A percentile compares a stretch with the other conserved stretches of the same genome.
phyloP scores from a whole-genome alignment of 2,329 filamentous ascomycete species.

The Ceratocystis variospora region DNA sequence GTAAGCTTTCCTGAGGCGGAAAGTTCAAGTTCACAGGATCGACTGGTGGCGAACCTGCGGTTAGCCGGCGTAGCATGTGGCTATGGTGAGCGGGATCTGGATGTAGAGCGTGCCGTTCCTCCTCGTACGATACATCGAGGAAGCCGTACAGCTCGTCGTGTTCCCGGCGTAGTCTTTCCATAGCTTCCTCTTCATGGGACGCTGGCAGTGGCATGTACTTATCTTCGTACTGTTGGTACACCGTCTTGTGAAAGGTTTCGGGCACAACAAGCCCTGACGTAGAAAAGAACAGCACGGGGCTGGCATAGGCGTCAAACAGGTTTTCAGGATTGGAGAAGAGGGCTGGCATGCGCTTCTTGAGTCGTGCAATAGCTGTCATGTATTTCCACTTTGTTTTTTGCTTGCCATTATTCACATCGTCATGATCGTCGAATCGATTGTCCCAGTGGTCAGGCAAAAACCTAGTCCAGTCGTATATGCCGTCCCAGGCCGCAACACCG shows the following conservation, averaged over 20 bases:
- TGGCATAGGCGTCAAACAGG: constrained; percentile 48
- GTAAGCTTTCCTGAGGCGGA: constrained; percentile 34
- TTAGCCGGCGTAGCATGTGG: constrained; percentile 7
- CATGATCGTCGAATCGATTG: constrained; percentile 23
- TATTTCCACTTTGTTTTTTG: background rate
- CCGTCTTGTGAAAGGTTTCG: constrained; percentile 29
- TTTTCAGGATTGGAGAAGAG: constrained; percentile 38
- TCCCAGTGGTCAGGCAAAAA: constrained; percentile 41
- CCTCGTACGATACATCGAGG: constrained; percentile 18
- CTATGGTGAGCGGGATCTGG: constrained; percentile 10
- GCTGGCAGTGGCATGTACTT: background rate
- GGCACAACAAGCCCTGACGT: constrained; percentile 36
- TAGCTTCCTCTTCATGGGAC: background rate
- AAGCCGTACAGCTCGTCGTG: background rate
- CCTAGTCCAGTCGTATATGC: constrained; percentile 51
- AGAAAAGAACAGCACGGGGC: constrained; percentile 45
- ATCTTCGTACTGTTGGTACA: constrained; percentile 10
- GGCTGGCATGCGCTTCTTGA: constrained; percentile 23
- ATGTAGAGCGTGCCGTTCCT: constrained; percentile 9
- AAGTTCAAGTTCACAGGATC: constrained; percentile 34
- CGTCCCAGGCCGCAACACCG: constrained; percentile 44
- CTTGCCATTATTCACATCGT: background rate
- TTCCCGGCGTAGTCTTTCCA: background rate
- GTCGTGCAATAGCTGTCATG: background rate
- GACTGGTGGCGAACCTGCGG: constrained; percentile 20